These are phyloP conservation scores for Jamesozyma jinghongensis DNA, from an alignment of 805 yeast species.

Conservation along the genomic window DNA sequence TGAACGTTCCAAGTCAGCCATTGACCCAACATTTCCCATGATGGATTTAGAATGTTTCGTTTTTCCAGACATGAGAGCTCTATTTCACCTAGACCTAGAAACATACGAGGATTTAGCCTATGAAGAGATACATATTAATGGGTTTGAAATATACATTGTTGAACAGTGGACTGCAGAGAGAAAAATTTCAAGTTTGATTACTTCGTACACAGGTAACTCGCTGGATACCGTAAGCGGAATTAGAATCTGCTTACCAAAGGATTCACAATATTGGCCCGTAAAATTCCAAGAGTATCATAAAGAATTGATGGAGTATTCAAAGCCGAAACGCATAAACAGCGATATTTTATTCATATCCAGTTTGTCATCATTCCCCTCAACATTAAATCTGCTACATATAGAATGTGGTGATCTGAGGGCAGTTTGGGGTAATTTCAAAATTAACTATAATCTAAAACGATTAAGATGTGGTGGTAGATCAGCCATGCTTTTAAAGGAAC, in stretches of 20 bases:
- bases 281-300: slow-evolving; percentile 50
- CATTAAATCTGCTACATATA: slow-evolving; percentile 60
- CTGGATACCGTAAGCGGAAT: slow-evolving; percentile 55
- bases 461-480: slow-evolving; percentile 82
- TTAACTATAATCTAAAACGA: slow-evolving; percentile 69
- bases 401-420: slow-evolving; percentile 47
- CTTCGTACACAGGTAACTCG: slow-evolving; percentile 79
- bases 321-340: slow-evolving; percentile 51
- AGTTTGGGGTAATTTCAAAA: slow-evolving; percentile 50
- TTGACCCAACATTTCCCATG: too few species aligned
- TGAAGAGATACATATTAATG: slow-evolving; percentile 44
- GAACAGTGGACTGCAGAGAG: slow-evolving; percentile 91
- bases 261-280: slow-evolving; percentile 29
- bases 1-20: too few species aligned
- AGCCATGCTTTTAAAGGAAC: slow-evolving; percentile 56
- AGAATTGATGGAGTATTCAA: slow-evolving; percentile 56
- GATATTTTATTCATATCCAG: slow-evolving; percentile 73
- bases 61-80: slow-evolving; percentile 52
- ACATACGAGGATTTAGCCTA: slow-evolving; percentile 34
- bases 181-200: slow-evolving; percentile 53
- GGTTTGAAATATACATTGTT: slow-evolving; percentile 84
- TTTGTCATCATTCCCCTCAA: slow-evolving; percentile 69
- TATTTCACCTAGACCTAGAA: slow-evolving; percentile 38
- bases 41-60: slow-evolving; percentile 21
- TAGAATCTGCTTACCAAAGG: slow-evolving; percentile 42